Conservation (phyloP, 441 rosid species). For the Pelargonium australe region DNA sequence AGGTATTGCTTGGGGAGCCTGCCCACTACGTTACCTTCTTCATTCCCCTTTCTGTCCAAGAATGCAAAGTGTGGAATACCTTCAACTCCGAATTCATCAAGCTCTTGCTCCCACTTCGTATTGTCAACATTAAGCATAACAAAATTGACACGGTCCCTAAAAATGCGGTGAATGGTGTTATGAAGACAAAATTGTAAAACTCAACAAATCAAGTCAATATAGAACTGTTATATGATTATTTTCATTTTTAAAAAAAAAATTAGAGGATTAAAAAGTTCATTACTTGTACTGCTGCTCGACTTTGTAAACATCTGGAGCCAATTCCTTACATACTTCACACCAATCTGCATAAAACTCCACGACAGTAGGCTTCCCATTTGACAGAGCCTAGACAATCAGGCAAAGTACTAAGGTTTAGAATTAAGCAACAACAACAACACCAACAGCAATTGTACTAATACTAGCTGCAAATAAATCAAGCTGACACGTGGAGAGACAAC, state of each 20-base stretch:
- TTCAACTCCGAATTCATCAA: conserved; percentile 91
- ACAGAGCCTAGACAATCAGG: conserved; percentile 49
- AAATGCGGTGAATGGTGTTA: neutral
- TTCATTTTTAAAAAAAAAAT: too few species aligned
- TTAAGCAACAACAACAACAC: too few species aligned
- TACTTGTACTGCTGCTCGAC: conserved; percentile 90
- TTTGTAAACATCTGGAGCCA: conserved; percentile 93
- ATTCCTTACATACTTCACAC: conserved; percentile 92
- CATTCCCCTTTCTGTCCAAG: conserved; percentile 73
- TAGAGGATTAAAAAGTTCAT: conserved; percentile 9
- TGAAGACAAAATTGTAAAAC: neutral
- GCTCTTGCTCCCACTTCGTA: conserved; percentile 94
- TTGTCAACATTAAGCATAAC: conserved; percentile 95
- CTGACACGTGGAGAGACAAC: too few species aligned
- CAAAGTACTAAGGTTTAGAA: neutral
- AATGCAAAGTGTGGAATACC: conserved; percentile 92
- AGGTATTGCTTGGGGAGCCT: conserved; percentile 70
- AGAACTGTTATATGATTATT: too few species aligned
- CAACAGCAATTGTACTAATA: too few species aligned
- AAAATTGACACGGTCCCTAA: conserved; percentile 80
- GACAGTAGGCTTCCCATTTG: conserved; percentile 91
- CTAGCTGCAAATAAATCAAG: too few species aligned
- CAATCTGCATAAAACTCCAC: conserved; percentile 96
- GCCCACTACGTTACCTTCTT: conserved; percentile 90
- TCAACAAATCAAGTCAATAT: neutral